Evolutionary conservation across 148 eudicot species (phyloP), one percentile per base, ranked within the genome.

Genomic region (Vaccinium corymbosum): DNA sequence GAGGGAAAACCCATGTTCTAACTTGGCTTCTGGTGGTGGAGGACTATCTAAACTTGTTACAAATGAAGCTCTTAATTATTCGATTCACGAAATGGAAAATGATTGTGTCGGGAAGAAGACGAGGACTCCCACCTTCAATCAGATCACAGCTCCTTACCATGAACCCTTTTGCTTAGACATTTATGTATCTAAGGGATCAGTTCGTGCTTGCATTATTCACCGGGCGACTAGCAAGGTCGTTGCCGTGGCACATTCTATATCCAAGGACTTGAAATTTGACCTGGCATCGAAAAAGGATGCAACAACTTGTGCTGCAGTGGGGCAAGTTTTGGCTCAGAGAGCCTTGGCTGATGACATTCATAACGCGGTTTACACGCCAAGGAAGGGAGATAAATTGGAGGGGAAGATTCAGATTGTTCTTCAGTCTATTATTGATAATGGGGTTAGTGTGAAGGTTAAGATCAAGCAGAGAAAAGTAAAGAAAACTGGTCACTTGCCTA

Each of bases 151-250:
- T 49, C 93, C 98, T 51, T 96, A 93, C 88, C 97, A 93, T 56
- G 98, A 96, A 80, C 98, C 98, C 4, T 96, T 96, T 88, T 96
- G 98, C 82, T 88, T 96, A 77, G 98, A 96, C 85, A 88, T 94
- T 66, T 88, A 88, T 49, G 85, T 96, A 83, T 90, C 98, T 0
- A 96, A 90, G 84, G 95, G 93, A 32, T 96, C 98, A 56, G 95
- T 93, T 12, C 94, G 98, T 76, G 98, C 98, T 59, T 91, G 97
- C 86, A 87, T 96, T 53, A 90, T 96, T 81, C 98, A 96, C 82
- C 90, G 98, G 66, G 95, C 89, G 8, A 94, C 98, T 49, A 96
- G 98, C 91, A 94, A 94, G 71, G 98, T 96, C 56, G 98, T 96
- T 32, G 94, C 86, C 78, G 98, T 94, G 80, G 94, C 98, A 16